Evolutionary conservation across 192 early-diverging fungal genomes (phyloP), one percentile per base, ranked within the genome.

Genomic region (Gaertneriomyces sp.): DNA sequence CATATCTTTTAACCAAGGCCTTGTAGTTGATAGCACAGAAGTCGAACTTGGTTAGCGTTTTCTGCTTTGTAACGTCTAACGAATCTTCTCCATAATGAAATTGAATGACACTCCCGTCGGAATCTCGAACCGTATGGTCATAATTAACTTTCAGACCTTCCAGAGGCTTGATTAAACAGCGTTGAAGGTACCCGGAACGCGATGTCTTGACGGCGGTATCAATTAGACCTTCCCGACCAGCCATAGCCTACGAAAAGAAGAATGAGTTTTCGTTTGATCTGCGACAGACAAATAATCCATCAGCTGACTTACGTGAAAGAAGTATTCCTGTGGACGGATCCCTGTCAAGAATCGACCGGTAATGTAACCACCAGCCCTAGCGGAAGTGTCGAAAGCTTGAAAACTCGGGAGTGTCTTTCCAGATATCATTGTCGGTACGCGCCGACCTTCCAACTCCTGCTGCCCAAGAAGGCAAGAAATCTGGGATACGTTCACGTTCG

Each of bases 151-250:
- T 79, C 50, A 98, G 79, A 52, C 95, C 93, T 82, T 99, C 97
- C 72, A 99, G 74, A 66, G 96, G 94, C 84, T 99, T 99, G 73
- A 99, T 96, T 63, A 99, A 83, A 82, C 97, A 98, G 71, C 97
- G 91, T 76, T 99, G 97, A 63, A 99, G 77, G 72, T 99, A 99
- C 41, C 97, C 97, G 12, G 97, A 98, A 63, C 93, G 89, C 51
- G 96, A 94, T 0, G 97, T 99, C 81, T 99, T 99, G 74, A 99
- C 97, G 62, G 97, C 97, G 7, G 97, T 99, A 82, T 99, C 97
- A 60, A 99, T 98, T n/a, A 99, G 80, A 63, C 97, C 97, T 83
- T 99, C 97, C 77, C 97, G 91, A 70, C 97, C 97, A 62, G 95
- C 96, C 97, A 99, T 99, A 70, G 25, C 25, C 93, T 60, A 51